Base-by-base conservation (phyloP, 2,329 filamentous ascomycete genomes). In the Fusarium sp. region DNA sequence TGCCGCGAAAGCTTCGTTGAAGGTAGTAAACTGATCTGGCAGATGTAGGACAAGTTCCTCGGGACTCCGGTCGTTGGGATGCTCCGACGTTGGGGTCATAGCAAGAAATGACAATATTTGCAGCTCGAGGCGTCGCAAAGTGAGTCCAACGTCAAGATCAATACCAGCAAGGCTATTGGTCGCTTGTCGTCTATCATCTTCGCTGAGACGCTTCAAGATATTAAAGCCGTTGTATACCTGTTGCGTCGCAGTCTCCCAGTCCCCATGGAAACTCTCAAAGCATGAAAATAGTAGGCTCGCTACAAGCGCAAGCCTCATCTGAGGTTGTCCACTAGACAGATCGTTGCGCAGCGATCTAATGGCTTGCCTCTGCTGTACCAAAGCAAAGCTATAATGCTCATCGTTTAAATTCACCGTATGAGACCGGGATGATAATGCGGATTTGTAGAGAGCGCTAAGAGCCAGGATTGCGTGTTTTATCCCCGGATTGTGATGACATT, bases 31-130 rank as follows among this genome's bases (percentile, higher is more conserved):
- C 13, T 36, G 32, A 8, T 26, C n/a, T 5, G 50, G 50, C 0
- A 36, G n/a, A 26, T 26, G 3, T 1, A 26, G 8, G 1, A 36
- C 18, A 3, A 12, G 1, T 26, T 52, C n/a, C 4, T 52, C n/a
- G 0, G 2, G 1, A 2, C 10, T 6, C 18, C 5, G n/a, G 18
- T 36, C n/a, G 2, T 26, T 26, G 3, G 50, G n/a, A 11, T 36
- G 50, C n/a, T 26, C 32, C 13, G 14, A 15, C 9, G 7, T 52
- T 1, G 50, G 32, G 1, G 17, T 36, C 32, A 36, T 52, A 1
- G 50, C 32, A 0, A 52, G n/a, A 26, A 52, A 52, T 26, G n/a
- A 52, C 50, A 52, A 52, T 22, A 52, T 52, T 26, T 52, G 32
- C 4, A 52, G 18, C 18, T 36, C 50, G 6, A 52, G 50, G n/a